Conservation (phyloP, 2,329 filamentous ascomycete species). For the Rhynchosporium agropyri region DNA sequence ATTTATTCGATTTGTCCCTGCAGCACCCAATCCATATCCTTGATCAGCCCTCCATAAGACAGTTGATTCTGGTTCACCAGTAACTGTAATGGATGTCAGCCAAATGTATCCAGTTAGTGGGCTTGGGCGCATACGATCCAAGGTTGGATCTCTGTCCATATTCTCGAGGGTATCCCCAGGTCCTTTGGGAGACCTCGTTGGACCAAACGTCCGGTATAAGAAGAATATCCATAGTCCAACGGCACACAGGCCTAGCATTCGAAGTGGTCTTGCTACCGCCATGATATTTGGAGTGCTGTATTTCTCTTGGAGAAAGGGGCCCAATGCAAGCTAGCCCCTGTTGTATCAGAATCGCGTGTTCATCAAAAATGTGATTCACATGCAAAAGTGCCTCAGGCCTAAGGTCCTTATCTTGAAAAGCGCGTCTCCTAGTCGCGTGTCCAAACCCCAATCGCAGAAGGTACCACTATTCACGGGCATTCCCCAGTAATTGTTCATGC, state of each 20-base stretch:
- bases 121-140: conserved; percentile 69
- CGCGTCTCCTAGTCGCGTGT: conserved; percentile 27
- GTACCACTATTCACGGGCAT: neutral
- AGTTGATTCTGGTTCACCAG: conserved; percentile 75
- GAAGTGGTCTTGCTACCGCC: conserved; percentile 83
- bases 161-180: conserved; percentile 54
- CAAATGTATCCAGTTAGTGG: neutral
- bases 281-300: conserved; percentile 53
- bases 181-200: conserved; percentile 49
- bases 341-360: conserved; percentile 22
- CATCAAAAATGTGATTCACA: neutral
- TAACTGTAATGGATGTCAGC: conserved; percentile 56
- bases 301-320: conserved; percentile 24
- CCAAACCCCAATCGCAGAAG: neutral
- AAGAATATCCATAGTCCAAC: conserved; percentile 77
- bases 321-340: neutral
- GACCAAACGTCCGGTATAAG: conserved; percentile 72
- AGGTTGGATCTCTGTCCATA: conserved; percentile 78
- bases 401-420: neutral
- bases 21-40: conserved; percentile 76
- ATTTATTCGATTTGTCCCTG: conserved; percentile 82
- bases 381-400: conserved; percentile 9
- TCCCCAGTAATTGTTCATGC: neutral
- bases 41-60: conserved; percentile 71
- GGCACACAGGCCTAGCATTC: conserved; percentile 73